Evolutionary conservation across 2,329 filamentous ascomycete species (phyloP).

Genomic region (Penicillium occitanis): DNA sequence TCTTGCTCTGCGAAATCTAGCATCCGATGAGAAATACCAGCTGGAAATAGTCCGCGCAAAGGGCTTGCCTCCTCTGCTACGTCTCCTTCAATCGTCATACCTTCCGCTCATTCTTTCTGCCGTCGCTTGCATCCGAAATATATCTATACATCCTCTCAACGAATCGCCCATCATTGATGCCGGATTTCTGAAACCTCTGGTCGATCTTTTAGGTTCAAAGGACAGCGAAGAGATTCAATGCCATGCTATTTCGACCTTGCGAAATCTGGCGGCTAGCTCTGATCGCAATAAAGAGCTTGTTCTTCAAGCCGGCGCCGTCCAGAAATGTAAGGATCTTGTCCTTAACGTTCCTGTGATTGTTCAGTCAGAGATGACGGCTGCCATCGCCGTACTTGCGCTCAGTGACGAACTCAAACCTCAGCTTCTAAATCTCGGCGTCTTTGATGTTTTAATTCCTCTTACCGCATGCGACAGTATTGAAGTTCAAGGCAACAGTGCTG

Average conservation of each 20-base stretch:
- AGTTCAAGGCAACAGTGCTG: conserved; percentile 96
- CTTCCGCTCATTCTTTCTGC: conserved; percentile 93
- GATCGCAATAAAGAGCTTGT: conserved; percentile 98
- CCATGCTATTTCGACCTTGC: conserved; percentile 93
- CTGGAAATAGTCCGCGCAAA: conserved; percentile 91
- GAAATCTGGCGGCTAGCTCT: conserved; percentile 93
- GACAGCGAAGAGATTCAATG: conserved; percentile 99
- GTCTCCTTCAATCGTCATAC: conserved; percentile 91
- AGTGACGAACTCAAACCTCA: conserved; percentile 95
- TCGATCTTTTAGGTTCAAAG: conserved; percentile 89
- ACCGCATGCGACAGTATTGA: conserved; percentile 96
- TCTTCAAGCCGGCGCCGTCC: conserved; percentile 89
- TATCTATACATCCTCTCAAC: conserved; percentile 96
- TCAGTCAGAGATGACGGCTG: conserved; percentile 99
- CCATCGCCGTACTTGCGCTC: conserved; percentile 90
- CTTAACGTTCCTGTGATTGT: conserved; percentile 90
- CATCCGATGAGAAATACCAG: conserved; percentile 98
- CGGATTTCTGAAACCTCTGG: conserved; percentile 88
- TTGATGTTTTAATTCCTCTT: conserved; percentile 91
- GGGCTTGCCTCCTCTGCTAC: conserved; percentile 79
- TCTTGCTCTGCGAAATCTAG: conserved; percentile 87
- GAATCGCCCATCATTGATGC: conserved; percentile 98
- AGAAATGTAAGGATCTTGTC: conserved; percentile 97
- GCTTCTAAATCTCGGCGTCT: conserved; percentile 86
- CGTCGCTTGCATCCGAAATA: conserved; percentile 97